Evolutionary conservation across 345 rosid species (phyloP), one percentile per base, ranked within the genome.

Genomic region (Populus nigra): DNA sequence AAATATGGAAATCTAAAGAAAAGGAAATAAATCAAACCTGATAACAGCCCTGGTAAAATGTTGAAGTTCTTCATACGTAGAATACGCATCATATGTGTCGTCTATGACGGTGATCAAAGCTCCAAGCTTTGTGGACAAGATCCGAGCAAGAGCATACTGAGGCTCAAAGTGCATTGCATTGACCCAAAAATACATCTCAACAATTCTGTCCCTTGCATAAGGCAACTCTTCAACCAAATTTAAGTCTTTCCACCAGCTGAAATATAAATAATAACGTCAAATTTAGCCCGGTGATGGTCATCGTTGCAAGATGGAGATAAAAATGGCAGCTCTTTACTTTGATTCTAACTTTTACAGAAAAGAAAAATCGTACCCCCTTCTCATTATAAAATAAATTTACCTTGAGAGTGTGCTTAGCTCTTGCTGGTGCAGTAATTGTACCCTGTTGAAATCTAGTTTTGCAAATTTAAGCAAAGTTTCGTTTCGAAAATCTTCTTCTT

Each of bases 201-300:
- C 73, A 13, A 76, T 55, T 59, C 73, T 76, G 25, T 69, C 68
- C 29, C 79, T 50, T n/a, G 73, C 73, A 69, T 76, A 76, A 53
- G 73, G 73, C 18, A 69, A 20, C 2, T 76, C 39, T 20, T 55
- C 22, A 1, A 0, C 15, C 1, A 68, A 5, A 29, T 69, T 55
- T 7, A 39, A n/a, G 15, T 69, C 73, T 16, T 57, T 69, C 79
- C 73, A 76, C 79, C 79, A 76, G 23, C 79, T 76, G 73, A 41
- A 74, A 61, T 7, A 22, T 0, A 5, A 18, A 9, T 27, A 29
- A 29, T 29, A 2, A 29, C 8, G 1, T 59, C 5, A 59, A 20
- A 7, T 65, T 18, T 9, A 12, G 17, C 2, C 16, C 68, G 5
- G 29, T 5, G 29, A 23, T 62, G 29, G 3, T 1, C 45, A 35